phyloP scores from a whole-genome alignment of 1,139 yeast species.

The Yamadazyma blattariae region DNA sequence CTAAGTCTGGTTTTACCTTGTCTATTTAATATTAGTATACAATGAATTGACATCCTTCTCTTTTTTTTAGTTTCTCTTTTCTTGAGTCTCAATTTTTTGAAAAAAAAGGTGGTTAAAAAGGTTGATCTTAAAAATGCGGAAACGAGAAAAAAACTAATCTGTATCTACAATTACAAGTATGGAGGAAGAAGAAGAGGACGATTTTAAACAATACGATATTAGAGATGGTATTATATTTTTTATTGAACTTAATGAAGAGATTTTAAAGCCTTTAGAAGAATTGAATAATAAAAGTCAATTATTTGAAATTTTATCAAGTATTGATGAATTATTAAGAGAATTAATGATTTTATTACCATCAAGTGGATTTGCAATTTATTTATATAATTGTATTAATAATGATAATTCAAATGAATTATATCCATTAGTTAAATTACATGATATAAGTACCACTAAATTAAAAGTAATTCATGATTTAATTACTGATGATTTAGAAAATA shows the following conservation, averaged over 20 bases:
- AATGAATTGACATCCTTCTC: conserved; percentile 65
- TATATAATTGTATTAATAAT: conserved; percentile 47
- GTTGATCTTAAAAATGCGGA: too few relatives aligned
- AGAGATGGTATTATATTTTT: conserved; percentile 65
- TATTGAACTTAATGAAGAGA: conserved; percentile 54
- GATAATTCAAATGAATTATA: conserved; percentile 27
- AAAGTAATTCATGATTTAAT: conserved; percentile 33
- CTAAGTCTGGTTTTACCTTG: conserved; percentile 91
- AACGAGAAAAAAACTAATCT: too few relatives aligned
- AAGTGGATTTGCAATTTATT: conserved; percentile 66
- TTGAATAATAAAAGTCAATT: conserved; percentile 41
- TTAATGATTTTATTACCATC: conserved; percentile 56
- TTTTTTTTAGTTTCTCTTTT: too few relatives aligned
- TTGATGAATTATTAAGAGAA: conserved; percentile 55
- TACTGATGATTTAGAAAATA: conserved; percentile 24
- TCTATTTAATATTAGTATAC: conserved; percentile 76
- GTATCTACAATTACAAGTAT: too few relatives aligned
- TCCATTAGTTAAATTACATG: conserved; percentile 33
- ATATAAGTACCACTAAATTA: conserved; percentile 39
- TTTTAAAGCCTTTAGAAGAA: conserved; percentile 36
- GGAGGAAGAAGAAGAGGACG: conserved; percentile 16
- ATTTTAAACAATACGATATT: conserved; percentile 43
- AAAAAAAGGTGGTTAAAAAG: too few relatives aligned
- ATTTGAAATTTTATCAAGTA: conserved; percentile 50
- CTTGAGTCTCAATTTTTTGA: too few relatives aligned